Evolutionary conservation across 2,329 filamentous ascomycete species (phyloP).

Genomic region (Bipolaris victoriae): DNA sequence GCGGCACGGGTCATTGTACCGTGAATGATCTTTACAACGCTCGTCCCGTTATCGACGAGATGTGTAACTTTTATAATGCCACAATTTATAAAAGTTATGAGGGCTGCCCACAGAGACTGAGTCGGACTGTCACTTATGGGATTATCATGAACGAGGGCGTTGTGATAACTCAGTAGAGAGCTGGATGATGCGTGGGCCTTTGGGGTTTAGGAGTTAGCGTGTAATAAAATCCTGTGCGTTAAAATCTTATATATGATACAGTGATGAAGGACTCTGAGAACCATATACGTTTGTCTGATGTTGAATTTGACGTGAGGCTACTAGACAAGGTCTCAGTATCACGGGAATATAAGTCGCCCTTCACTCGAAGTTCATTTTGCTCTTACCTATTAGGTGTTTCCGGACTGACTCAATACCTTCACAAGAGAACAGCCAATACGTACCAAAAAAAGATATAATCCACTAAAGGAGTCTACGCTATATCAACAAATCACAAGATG

Average conservation of each 20-base stretch:
- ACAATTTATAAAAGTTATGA: slow-evolving; percentile 29
- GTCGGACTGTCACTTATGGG: slow-evolving; percentile 23
- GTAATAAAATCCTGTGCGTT: not conserved
- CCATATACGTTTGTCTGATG: too few species aligned
- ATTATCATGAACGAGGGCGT: slow-evolving; percentile 21
- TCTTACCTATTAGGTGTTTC: too few species aligned
- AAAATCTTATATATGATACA: not conserved
- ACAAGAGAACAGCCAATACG: not conserved
- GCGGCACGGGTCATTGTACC: slow-evolving; percentile 22
- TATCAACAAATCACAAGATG: not conserved
- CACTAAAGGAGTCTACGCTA: not conserved
- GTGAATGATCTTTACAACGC: slow-evolving; percentile 19
- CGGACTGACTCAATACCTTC: too few species aligned
- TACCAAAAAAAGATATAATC: not conserved
- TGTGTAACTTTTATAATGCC: slow-evolving; percentile 37
- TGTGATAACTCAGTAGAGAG: slow-evolving; percentile 3
- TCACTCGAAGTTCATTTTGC: too few species aligned
- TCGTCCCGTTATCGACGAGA: slow-evolving; percentile 27
- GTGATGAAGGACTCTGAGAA: too few species aligned
- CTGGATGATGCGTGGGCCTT: not conserved
- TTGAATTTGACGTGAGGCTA: too few species aligned
- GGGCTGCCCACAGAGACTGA: slow-evolving; percentile 21
- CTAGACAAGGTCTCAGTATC: too few species aligned
- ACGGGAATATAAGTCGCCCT: too few species aligned
- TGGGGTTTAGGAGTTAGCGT: not conserved